Evolutionary conservation across 805 yeast species (phyloP), one percentile per base, ranked within the genome.

Genomic region (Ogataea ramenticola): DNA sequence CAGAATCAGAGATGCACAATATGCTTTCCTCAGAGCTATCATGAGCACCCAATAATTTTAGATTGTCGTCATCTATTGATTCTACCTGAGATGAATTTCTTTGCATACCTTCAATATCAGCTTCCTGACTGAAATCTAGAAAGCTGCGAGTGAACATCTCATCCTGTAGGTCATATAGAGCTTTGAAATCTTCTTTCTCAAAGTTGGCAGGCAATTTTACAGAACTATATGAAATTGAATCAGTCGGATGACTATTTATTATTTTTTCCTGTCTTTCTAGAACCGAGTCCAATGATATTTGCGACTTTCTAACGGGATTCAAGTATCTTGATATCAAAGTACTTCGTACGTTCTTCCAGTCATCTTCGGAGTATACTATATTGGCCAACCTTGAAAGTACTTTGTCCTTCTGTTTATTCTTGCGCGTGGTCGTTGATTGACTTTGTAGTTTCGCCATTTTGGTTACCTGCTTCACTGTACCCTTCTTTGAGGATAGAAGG

Each of bases 401-500:
- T 19, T 34, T 34, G 4, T 50, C 36, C 52, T 51, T 19, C 47
- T 49, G 27, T 24, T 24, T 24, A 24, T 24, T 6, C 10, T 24
- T 24, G 10, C 10, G 7, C 55, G 44, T n/a, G n/a, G n/a, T 49
- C 56, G 54, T 27, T 54, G 53, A 20, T 51, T 50, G 4, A 57
- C 54, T n/a, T 57, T 43, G 36, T 57, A 54, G 40, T 50, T 55
- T 37, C 50, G 46, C 45, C 42, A 48, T 29, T 40, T 43, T 29
- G 21, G 44, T 20, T 35, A 46, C 19, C 32, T 41, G 11, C 15
- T 41, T 20, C 14, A 29, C 41, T 31, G 42, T 36, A 4, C 5
- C 3, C n/a, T 34, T 34, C 4, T 32, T 32, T 15, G 33, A 31
- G 7, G 33, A 31, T 31, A 31, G 5, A 17, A 33, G 11, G 6